phyloP scores from a whole-genome alignment of 768 basidiomycete species.

The Lactarius sanguifluus region DNA sequence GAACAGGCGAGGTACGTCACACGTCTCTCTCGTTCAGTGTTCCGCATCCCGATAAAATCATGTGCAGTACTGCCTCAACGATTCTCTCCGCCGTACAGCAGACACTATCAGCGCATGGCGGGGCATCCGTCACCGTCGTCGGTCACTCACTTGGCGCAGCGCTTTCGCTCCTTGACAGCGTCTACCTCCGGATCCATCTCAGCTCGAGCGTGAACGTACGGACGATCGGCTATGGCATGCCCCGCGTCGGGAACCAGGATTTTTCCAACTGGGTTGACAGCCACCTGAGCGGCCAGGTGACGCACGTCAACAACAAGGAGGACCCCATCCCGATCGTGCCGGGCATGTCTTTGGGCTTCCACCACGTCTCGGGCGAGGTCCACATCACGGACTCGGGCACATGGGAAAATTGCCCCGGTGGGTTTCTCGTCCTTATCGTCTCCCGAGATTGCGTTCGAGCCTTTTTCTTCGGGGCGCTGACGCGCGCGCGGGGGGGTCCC shows the following conservation, averaged over 20 bases:
- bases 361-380: constrained; percentile 44
- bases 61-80: constrained; percentile 4
- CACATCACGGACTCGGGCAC: constrained; percentile 44
- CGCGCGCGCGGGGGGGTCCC: background rate
- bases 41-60: background rate
- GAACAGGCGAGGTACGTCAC: constrained; percentile 46
- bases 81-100: constrained; percentile 7
- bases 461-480: background rate
- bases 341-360: constrained; percentile 44
- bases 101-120: constrained; percentile 1
- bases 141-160: constrained; percentile 32
- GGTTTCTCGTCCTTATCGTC: background rate
- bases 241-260: constrained; percentile 31
- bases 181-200: constrained; percentile 32
- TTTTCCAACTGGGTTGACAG: constrained; percentile 20
- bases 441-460: background rate
- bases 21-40: too few relatives aligned
- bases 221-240: constrained; percentile 31
- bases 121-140: constrained; percentile 14
- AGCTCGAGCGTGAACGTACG: constrained; percentile 23
- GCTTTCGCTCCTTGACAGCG: constrained; percentile 33
- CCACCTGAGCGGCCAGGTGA: background rate
- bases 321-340: constrained; percentile 42
- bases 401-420: constrained; percentile 59
- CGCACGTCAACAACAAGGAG: constrained; percentile 15